Evolutionary conservation across 805 yeast species (phyloP).

Genomic region (Starmerella bacillaris): DNA sequence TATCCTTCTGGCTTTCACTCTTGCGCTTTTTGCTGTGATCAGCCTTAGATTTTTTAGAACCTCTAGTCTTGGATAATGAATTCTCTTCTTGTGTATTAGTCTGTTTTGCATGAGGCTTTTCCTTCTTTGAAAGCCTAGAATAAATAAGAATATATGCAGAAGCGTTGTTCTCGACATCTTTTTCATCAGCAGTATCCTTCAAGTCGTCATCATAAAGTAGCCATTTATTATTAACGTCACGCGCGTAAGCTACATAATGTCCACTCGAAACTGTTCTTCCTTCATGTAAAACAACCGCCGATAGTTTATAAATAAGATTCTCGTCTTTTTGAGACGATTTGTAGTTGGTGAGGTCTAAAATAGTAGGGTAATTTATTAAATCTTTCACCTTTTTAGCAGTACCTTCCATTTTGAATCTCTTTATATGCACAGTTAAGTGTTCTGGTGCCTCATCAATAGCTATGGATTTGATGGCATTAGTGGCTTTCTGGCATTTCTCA

Average conservation of each 20-base stretch:
- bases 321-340: slow-evolving; percentile 16
- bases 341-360: slow-evolving; percentile 52
- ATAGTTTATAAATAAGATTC: slow-evolving; percentile 49
- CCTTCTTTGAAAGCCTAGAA: slow-evolving; percentile 29
- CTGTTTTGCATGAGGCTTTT: not conserved
- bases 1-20: not conserved
- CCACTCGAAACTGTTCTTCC: slow-evolving; percentile 87
- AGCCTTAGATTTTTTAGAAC: not conserved
- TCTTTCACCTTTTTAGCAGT: slow-evolving; percentile 66
- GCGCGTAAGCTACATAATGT: slow-evolving; percentile 78
- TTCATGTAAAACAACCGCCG: slow-evolving; percentile 79
- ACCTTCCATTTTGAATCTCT: slow-evolving; percentile 63
- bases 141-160: slow-evolving; percentile 82
- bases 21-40: not conserved
- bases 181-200: slow-evolving; percentile 52
- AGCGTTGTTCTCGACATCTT: slow-evolving; percentile 61
- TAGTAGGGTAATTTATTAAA: slow-evolving; percentile 62
- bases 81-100: not conserved
- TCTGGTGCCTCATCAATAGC: slow-evolving; percentile 74
- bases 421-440: slow-evolving; percentile 67
- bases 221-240: slow-evolving; percentile 88
- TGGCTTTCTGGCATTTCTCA: slow-evolving; percentile 61
- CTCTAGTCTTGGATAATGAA: no score
- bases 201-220: slow-evolving; percentile 87
- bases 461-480: slow-evolving; percentile 60